Percentiles rank a stretch among this genome's conserved stretches.
These are phyloP conservation scores for Colletotrichum ledebouriae DNA, from an alignment of 2,329 filamentous ascomycete species.

Conservation along the genomic window DNA sequence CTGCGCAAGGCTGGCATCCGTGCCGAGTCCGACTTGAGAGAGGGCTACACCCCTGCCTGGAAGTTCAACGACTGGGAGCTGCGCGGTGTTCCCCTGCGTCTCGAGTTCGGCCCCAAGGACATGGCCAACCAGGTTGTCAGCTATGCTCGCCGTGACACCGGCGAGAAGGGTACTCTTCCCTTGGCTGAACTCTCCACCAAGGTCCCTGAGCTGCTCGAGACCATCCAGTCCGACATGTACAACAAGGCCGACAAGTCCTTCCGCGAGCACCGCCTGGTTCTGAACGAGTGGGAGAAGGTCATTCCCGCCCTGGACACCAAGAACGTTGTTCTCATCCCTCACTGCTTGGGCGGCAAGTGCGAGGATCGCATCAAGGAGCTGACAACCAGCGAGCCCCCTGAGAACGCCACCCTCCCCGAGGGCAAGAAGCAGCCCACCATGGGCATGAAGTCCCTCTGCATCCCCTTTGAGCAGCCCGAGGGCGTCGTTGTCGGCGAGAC, in stretches of 20 bases:
- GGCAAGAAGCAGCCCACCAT: constrained; percentile 68
- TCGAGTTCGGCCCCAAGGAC: constrained; percentile 97
- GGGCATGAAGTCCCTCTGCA: constrained; percentile 81
- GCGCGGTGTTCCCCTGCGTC: constrained; percentile 91
- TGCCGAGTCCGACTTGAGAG: constrained; percentile 84
- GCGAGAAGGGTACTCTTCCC: constrained; percentile 84
- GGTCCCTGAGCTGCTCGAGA: constrained; percentile 86
- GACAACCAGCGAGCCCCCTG: constrained; percentile 75
- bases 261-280: constrained; percentile 81
- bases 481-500: constrained; percentile 84
- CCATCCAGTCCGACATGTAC: constrained; percentile 88
- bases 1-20: constrained; percentile 83
- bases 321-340: constrained; percentile 93
- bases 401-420: constrained; percentile 61
- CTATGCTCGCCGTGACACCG: constrained; percentile 87
- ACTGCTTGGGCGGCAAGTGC: constrained; percentile 85
- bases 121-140: constrained; percentile 87
- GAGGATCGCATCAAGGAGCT: constrained; percentile 96
- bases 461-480: constrained; percentile 83
- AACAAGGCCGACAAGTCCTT: constrained; percentile 82
- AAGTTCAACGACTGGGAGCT: constrained; percentile 99
- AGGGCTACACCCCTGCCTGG: constrained; percentile 94
- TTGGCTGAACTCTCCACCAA: constrained; percentile 80
- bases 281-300: constrained; percentile 92
- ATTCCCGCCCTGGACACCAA: constrained; percentile 90